A percentile compares a stretch with the other conserved stretches of the same genome.
phyloP scores from a whole-genome alignment of 1,139 yeast species.

The Ogataea hybrid region DNA sequence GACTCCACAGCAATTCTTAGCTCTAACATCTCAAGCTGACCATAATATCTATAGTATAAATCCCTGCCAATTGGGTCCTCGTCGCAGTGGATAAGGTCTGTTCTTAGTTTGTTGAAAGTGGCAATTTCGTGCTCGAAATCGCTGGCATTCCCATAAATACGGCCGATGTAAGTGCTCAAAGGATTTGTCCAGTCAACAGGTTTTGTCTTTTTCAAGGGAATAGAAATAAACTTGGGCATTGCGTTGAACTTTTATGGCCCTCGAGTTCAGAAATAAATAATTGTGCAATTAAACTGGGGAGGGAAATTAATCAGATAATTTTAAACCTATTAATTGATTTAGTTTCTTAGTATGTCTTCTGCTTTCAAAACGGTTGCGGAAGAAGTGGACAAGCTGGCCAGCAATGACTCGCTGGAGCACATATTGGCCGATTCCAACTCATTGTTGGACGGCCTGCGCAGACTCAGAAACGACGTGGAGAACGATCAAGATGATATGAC shows the following conservation, averaged over 20 bases:
- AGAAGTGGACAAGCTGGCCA: slow-evolving; percentile 13
- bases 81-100: slow-evolving; percentile 57
- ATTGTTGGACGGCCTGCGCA: slow-evolving; percentile 9
- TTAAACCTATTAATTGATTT: background rate
- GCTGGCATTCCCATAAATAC: slow-evolving; percentile 61
- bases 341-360: slow-evolving; percentile 6
- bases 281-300: slow-evolving; percentile 5
- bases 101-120: slow-evolving; percentile 58
- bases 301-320: background rate
- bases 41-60: slow-evolving; percentile 68
- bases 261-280: background rate
- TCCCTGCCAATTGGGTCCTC: slow-evolving; percentile 52
- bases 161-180: slow-evolving; percentile 54
- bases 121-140: slow-evolving; percentile 58
- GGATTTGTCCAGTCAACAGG: slow-evolving; percentile 67
- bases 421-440: slow-evolving; percentile 23
- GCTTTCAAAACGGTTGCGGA: slow-evolving; percentile 17
- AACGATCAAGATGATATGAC: slow-evolving; percentile 4
- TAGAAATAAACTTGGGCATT: slow-evolving; percentile 34
- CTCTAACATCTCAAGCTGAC: slow-evolving; percentile 78
- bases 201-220: slow-evolving; percentile 56
- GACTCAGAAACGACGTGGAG: slow-evolving; percentile 5
- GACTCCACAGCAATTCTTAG: slow-evolving; percentile 67
- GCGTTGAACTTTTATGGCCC: background rate
- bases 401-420: slow-evolving; percentile 28